Base-by-base conservation (phyloP, 2,329 filamentous ascomycete species). In the Sclerotiophoma versabilis region DNA sequence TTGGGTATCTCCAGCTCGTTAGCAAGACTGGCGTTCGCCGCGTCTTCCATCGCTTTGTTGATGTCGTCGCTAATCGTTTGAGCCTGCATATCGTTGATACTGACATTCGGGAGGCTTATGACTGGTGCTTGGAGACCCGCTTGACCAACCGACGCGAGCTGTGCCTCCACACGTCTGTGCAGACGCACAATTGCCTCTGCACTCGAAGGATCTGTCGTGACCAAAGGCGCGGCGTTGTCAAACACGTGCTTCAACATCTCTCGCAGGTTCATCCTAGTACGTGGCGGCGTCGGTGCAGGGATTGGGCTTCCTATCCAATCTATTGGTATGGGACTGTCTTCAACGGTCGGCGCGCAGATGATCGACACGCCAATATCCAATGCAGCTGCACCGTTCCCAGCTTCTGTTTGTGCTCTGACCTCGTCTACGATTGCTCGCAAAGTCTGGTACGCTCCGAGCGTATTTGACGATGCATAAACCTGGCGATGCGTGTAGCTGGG, bases 401-500 rank as follows among this genome's bases (percentile, higher is more conserved):
- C 72, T 25, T 86, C 83, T 0, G 83, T 84, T 58, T 89, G 85
- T 15, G 83, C 75, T 62, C 84, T 85, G 6, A 91, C 75, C 62
- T 92, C 89, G 7, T 91, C 86, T 10, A 91, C 68, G 19, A 93
- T 83, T 5, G 85, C 75, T 2, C 80, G 73, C 0, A 93, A 74
- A 0, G 91, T 76, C 4, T 81, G 79, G 53, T 80, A 83, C 0
- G 87, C 83, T 0, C 89, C 89, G 0, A 89, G 75, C 26, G 90
- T 77, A 49, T 83, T 82, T 29, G 85, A 73, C 0, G 83, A 85
- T 0, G 83, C 80, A 8, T 90, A 81, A 2, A 92, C 77, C 59
- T 90, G 87, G 4, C 87, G 85, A 68, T 92, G 89, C 0, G 88
- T 90, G 70, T 93, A 93, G 10, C 83, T 81, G 0, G 89, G 81